Evolutionary conservation across 1,284 basidiomycete species (phyloP).

Genomic region (Pseudomicrostroma phylloplanum): DNA sequence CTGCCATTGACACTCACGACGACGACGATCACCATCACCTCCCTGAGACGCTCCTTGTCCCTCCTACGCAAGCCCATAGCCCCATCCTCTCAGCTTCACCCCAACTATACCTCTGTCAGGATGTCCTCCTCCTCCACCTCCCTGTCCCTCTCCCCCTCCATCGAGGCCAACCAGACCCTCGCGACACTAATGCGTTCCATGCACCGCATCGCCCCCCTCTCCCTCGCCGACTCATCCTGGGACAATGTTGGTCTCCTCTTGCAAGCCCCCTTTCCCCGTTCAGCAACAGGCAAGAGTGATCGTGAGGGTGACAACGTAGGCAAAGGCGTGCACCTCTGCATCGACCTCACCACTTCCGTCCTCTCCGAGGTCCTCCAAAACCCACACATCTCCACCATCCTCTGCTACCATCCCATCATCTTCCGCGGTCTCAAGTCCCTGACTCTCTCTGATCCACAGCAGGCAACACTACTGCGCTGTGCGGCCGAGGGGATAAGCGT

Average conservation of each 20-base stretch:
- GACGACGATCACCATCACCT: too few species aligned
- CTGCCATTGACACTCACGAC: too few species aligned
- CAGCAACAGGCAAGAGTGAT: not conserved
- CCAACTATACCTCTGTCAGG: not conserved
- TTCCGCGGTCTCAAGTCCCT: constrained; percentile 73
- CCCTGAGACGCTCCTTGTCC: too few species aligned
- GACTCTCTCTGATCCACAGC: constrained; percentile 71
- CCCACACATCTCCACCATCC: constrained; percentile 56
- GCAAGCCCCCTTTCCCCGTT: constrained; percentile 21
- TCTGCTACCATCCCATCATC: constrained; percentile 71
- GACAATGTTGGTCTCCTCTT: constrained; percentile 48
- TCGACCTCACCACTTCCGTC: constrained; percentile 44
- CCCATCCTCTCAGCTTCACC: not conserved
- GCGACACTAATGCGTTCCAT: constrained; percentile 5
- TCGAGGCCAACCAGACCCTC: not conserved
- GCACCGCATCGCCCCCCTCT: constrained; percentile 27
- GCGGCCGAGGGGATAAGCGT: constrained; percentile 75
- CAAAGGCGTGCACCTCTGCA: constrained; percentile 36
- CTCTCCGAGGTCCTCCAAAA: constrained; percentile 39
- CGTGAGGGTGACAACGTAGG: too few species aligned
- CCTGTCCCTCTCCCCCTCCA: not conserved
- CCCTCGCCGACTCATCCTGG: constrained; percentile 39
- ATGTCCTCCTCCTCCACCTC: constrained; percentile 1
- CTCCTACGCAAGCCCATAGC: too few species aligned
- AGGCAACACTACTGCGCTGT: constrained; percentile 70